Evolutionary conservation across 345 rosid species (phyloP), one percentile per base, ranked within the genome.

Genomic region (Pelargonium nanum): DNA sequence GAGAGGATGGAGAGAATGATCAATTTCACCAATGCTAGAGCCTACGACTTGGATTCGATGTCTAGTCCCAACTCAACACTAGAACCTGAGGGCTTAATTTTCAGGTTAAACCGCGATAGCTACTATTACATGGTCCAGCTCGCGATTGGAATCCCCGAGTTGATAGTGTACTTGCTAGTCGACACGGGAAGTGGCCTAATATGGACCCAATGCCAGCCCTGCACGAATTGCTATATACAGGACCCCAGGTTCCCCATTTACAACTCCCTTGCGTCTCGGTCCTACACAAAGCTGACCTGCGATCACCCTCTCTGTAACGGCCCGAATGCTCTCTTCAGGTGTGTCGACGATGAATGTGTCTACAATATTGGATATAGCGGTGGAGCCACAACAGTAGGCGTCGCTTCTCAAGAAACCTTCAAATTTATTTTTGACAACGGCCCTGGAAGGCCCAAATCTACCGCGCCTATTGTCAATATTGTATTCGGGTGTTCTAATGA

Each of bases 131-230:
- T n/a, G 6, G 51, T 8, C 13, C 26, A 40, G n/a, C 6, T 40
- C 4, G 53, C 26, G 6, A 32, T 40, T 5, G 28, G 62, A 59
- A 22, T 8, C 25, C 53, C 53, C 44, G 9, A 6, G 19, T 0
- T 6, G 16, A 40, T 4, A 15, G 9, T 34, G 53, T 16, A 30
- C 16, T 40, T 59, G 21, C 19, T 40, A 7, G 15, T 59, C 4
- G 53, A 59, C 62, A 59, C 26, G n/a, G 28, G 21, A 24, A 24
- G 56, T 24, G 24, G 21, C 55, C 23, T n/a, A 24, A 50, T 2
- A 16, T 60, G 64, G 64, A 60, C 55, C 3, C 40, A 60, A 9
- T 60, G 64, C 28, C 17, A 45, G 22, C 64, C 55, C 19, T 60
- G 55, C 64, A 60, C 19, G 52, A 60, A 60, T 19, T 48, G 40